phyloP scores from a whole-genome alignment of 225 moss, liverwort and hornwort genomes.

The Polytrichum formosum region DNA sequence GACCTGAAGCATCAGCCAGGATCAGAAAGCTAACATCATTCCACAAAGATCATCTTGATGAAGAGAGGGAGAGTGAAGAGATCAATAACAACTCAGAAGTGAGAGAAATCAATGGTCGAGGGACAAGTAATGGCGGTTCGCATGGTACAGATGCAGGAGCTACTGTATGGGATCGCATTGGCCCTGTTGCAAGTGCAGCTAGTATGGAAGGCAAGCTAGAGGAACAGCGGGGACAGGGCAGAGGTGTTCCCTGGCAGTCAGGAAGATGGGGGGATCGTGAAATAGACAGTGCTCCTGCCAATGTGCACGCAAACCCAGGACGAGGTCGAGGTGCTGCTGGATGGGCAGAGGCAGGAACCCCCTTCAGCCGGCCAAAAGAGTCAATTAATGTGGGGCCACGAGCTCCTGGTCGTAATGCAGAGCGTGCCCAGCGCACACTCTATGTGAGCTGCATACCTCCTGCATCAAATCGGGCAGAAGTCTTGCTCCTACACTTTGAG shows the following conservation, averaged over 20 bases:
- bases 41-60: constrained; percentile 54
- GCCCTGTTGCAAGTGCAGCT: constrained; percentile 61
- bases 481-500: constrained; percentile 78
- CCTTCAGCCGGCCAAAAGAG: constrained; percentile 65
- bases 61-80: constrained; percentile 57
- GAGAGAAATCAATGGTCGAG: constrained; percentile 50
- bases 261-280: constrained; percentile 84
- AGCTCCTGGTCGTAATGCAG: constrained; percentile 53
- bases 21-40: constrained; percentile 73
- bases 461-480: constrained; percentile 77
- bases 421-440: constrained; percentile 87
- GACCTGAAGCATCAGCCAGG: constrained; percentile 75
- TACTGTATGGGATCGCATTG: constrained; percentile 97
- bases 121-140: constrained; percentile 49
- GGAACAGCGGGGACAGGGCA: constrained; percentile 58
- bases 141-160: constrained; percentile 71
- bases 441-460: constrained; percentile 94
- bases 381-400: constrained; percentile 67
- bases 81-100: constrained; percentile 48
- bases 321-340: constrained; percentile 61
- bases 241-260: constrained; percentile 68
- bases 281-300: constrained; percentile 40
- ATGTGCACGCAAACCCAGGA: constrained; percentile 32
- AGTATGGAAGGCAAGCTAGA: constrained; percentile 61
- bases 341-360: constrained; percentile 60